phyloP scores from a whole-genome alignment of 805 yeast species.

The Schizosaccharomyces japonicus region DNA sequence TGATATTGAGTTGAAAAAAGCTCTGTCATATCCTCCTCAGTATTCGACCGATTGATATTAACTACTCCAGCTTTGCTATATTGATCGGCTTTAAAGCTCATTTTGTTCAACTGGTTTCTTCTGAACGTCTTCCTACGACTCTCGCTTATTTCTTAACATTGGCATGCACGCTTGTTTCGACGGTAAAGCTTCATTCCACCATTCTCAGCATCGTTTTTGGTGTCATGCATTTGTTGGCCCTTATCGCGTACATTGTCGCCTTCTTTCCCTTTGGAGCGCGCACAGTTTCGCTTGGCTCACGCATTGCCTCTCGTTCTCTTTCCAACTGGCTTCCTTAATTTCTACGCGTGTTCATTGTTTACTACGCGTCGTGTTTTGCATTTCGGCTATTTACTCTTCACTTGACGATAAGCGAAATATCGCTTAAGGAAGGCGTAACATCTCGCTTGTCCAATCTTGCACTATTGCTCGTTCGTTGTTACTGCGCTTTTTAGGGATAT shows the following conservation, averaged over 20 bases:
- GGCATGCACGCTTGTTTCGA: slow-evolving; percentile 50
- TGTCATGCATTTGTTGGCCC: slow-evolving; percentile 56
- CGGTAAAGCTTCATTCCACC: slow-evolving; percentile 47
- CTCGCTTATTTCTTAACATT: slow-evolving; percentile 61
- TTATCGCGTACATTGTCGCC: slow-evolving; percentile 70
- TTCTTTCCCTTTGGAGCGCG: slow-evolving; percentile 92
- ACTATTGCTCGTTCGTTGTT: no score
- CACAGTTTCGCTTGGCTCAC: slow-evolving; percentile 29
- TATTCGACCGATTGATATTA: slow-evolving; percentile 29
- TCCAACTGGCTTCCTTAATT: slow-evolving; percentile 1
- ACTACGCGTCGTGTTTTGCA: no score
- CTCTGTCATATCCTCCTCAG: neutral
- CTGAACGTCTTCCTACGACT: slow-evolving; percentile 59
- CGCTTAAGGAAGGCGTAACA: no score
- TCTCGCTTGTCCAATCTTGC: no score
- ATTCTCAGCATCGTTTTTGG: slow-evolving; percentile 55
- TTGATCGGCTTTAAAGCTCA: slow-evolving; percentile 82
- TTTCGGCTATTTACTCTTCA: no score
- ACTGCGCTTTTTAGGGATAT: no score
- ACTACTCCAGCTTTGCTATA: slow-evolving; percentile 72
- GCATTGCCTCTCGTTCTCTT: slow-evolving; percentile 1
- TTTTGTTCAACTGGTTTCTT: slow-evolving; percentile 44
- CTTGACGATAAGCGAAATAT: no score
- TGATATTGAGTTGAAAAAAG: neutral
- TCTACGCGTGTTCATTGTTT: no score